These are phyloP conservation scores for Peronospora belbahrii DNA, from an alignment of 352 stramenopile species.

Conservation along the genomic window DNA sequence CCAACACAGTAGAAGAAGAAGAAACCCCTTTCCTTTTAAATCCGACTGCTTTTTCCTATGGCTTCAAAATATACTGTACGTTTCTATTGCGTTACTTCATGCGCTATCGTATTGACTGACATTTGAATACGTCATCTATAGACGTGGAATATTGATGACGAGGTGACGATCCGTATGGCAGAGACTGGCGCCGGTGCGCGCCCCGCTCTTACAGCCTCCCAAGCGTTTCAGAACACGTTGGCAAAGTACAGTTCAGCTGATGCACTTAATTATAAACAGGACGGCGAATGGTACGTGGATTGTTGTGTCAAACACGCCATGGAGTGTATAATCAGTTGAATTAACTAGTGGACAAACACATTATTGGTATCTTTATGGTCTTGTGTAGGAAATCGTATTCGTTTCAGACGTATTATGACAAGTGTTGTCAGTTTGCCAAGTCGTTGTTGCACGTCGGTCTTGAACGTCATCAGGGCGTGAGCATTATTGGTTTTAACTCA, in stretches of 20 bases:
- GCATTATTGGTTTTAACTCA: slow-evolving; percentile 89
- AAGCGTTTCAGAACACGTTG: slow-evolving; percentile 59
- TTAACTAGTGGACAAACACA: background rate
- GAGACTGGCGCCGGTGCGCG: slow-evolving; percentile 40
- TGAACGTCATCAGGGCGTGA: slow-evolving; percentile 68
- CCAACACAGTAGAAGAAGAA: slow-evolving; percentile 22
- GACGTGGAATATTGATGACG: slow-evolving; percentile 84
- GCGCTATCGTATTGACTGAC: too few species aligned
- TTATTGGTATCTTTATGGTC: background rate
- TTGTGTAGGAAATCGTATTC: slow-evolving; percentile 43
- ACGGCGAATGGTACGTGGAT: slow-evolving; percentile 58
- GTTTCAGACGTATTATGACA: slow-evolving; percentile 75
- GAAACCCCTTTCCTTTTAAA: background rate
- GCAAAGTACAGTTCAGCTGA: slow-evolving; percentile 43
- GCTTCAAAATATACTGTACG: slow-evolving; percentile 35
- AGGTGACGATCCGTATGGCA: slow-evolving; percentile 67
- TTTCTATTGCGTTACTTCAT: background rate
- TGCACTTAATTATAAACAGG: slow-evolving; percentile 57
- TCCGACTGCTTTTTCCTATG: slow-evolving; percentile 13
- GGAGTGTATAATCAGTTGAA: background rate
- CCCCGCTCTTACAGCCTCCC: slow-evolving; percentile 39
- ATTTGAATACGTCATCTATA: too few species aligned
- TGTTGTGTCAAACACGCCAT: background rate
- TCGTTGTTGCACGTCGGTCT: slow-evolving; percentile 62
- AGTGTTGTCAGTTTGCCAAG: slow-evolving; percentile 75